Percentiles rank a stretch among this genome's conserved stretches.
phyloP scores from a whole-genome alignment of 2,329 filamentous ascomycete genomes.

The Juglanconis juglandina region DNA sequence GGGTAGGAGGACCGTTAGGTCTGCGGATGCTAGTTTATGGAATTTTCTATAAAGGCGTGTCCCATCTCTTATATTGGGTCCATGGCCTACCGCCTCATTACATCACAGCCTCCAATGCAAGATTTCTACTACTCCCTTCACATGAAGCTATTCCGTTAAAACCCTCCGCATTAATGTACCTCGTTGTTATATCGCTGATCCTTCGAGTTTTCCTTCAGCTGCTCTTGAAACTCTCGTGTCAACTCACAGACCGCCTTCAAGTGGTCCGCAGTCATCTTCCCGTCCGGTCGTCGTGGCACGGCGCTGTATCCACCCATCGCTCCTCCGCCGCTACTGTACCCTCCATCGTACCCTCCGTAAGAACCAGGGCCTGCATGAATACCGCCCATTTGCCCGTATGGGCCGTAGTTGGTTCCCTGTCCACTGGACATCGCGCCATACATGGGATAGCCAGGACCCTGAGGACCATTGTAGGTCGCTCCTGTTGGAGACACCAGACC shows the following conservation, averaged over 20 bases:
- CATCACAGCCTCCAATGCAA: too few species aligned
- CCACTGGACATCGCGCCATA: neutral
- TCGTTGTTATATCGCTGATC: slow-evolving; percentile 5
- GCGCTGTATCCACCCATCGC: neutral
- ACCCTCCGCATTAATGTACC: neutral
- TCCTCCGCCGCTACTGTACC: neutral
- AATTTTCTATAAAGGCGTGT: too few species aligned
- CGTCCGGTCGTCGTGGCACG: neutral
- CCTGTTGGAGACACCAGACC: neutral
- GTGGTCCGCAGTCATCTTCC: slow-evolving; percentile 6
- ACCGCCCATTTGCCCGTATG: neutral
- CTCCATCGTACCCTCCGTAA: neutral
- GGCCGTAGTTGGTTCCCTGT: neutral
- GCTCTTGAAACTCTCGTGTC: slow-evolving; percentile 11
- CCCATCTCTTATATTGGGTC: too few species aligned
- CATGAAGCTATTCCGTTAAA: neutral
- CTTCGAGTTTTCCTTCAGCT: slow-evolving; percentile 13
- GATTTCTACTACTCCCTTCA: too few species aligned
- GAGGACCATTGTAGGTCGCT: neutral
- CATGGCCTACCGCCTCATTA: too few species aligned
- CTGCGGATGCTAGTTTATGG: too few species aligned
- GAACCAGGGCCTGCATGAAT: neutral
- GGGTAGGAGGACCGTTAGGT: too few species aligned
- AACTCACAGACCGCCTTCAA: slow-evolving; percentile 5
- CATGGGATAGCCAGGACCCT: neutral